Evolutionary conservation across 1,139 yeast species (phyloP), one percentile per base, ranked within the genome.

Genomic region (Blastobotrys buckinghamii): DNA sequence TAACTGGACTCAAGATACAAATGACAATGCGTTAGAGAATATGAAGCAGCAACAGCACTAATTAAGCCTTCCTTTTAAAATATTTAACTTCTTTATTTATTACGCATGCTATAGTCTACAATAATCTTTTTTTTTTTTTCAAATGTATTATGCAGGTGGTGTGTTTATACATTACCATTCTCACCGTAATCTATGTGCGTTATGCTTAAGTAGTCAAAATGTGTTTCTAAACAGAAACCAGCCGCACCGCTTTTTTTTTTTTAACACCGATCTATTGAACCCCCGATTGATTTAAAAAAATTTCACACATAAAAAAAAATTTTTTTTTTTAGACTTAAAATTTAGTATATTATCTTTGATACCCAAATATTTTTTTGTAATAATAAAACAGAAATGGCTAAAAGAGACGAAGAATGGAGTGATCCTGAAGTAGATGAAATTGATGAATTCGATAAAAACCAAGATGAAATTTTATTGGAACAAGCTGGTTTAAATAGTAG

Each of bases 401-500:
- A 32, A 10, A 7, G 10, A 6, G 7, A 17, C 17, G 24, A 35
- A 6, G 38, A 20, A 22, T n/a, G 16, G 32, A 24, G 32, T 15
- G 20, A 39, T n/a, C 19, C 20, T 2, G 42, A 39, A 27, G 62
- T 76, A 33, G 82, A 82, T 61, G 95, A 84, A 59, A 83, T 85
- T 10, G 95, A 86, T 62, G 78, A 45, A 15, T 54, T 84, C 65
- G 81, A 82, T 57, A 77, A 77, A n/a, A 78, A 78, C 53, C 75
- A 75, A 57, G 90, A 84, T 58, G 76, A 79, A 62, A 66, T 82
- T 10, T 61, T 84, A 50, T 67, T 84, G 44, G 81, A 79, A 4
- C 72, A 77, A 45, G 84, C 90, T 1, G 82, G 77, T 35, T 35
- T 42, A 34, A 64, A 73, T 37, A 64, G 73, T 37, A 72, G 72